A percentile compares a stretch with the other conserved stretches of the same genome.
These are phyloP conservation scores for Pinus taeda DNA, from an alignment of 75 land plant genomes.

Conservation along the genomic window DNA sequence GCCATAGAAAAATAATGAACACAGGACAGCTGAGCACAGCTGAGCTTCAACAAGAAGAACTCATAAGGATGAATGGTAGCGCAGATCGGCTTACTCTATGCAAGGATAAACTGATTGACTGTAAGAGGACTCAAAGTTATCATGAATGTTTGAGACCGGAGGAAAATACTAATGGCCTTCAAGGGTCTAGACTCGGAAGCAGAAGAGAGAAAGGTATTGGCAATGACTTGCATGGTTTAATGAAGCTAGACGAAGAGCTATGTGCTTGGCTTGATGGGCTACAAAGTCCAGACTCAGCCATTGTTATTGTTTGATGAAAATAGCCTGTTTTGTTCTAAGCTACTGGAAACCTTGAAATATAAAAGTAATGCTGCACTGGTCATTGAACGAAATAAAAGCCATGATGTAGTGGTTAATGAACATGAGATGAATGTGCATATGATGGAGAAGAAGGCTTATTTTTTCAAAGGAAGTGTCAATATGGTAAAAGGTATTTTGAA, in stretches of 20 bases:
- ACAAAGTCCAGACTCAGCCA: slow-evolving; percentile 42
- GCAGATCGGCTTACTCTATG: slow-evolving; percentile 15
- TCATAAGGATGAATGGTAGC: slow-evolving; percentile 16
- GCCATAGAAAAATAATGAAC: slow-evolving; percentile 19
- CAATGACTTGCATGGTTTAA: slow-evolving; percentile 15
- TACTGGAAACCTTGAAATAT: slow-evolving; percentile 35
- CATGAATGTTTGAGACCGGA: slow-evolving; percentile 26
- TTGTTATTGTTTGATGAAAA: slow-evolving; percentile 46
- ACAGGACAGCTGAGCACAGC: slow-evolving; percentile 31
- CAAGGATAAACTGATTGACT: slow-evolving; percentile 32
- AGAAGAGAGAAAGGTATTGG: slow-evolving; percentile 23
- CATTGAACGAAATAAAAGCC: slow-evolving; percentile 20
- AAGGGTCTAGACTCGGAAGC: slow-evolving; percentile 30
- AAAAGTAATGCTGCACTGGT: slow-evolving; percentile 4
- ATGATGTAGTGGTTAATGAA: slow-evolving; percentile 28
- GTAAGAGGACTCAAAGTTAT: slow-evolving; percentile 26
- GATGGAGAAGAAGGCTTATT: slow-evolving; percentile 23
- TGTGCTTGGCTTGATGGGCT: slow-evolving; percentile 30
- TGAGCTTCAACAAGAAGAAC: slow-evolving; percentile 45
- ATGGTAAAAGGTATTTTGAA: slow-evolving; percentile 20
- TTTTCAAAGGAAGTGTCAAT: slow-evolving; percentile 31
- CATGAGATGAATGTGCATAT: slow-evolving; percentile 43
- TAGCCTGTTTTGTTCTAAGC: slow-evolving; percentile 31
- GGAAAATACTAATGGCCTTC: slow-evolving; percentile 29
- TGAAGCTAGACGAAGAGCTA: slow-evolving; percentile 53